Conservation (phyloP, 805 yeast species). For the Saccharomycopsis microspora region DNA sequence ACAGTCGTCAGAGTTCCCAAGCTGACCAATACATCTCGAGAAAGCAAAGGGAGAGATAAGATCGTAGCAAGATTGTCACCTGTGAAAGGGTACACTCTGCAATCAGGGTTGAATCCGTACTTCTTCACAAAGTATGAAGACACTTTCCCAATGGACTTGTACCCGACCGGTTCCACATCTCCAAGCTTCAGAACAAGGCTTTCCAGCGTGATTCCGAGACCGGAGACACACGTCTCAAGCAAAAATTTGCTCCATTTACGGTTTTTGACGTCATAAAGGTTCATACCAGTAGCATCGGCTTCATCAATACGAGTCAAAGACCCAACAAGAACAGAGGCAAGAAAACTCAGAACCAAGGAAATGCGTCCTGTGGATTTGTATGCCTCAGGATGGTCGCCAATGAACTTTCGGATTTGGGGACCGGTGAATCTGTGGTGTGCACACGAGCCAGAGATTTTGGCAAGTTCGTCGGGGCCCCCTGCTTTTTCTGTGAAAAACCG, state of each 20-base stretch:
- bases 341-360: slow-evolving; percentile 67
- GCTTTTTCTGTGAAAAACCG: slow-evolving; percentile 52
- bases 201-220: slow-evolving; percentile 2
- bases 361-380: slow-evolving; percentile 52
- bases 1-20: slow-evolving; percentile 92
- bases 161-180: slow-evolving; percentile 36
- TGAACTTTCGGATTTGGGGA: slow-evolving; percentile 73
- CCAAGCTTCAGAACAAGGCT: slow-evolving; percentile 36
- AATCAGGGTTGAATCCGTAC: slow-evolving; percentile 49
- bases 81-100: slow-evolving; percentile 65
- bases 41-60: slow-evolving; percentile 63
- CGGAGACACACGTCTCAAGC: slow-evolving; percentile 27
- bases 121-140: slow-evolving; percentile 48
- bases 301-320: slow-evolving; percentile 55
- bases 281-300: slow-evolving; percentile 92
- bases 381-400: slow-evolving; percentile 35
- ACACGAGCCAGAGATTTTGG: slow-evolving; percentile 67
- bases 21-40: slow-evolving; percentile 70
- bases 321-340: slow-evolving; percentile 63
- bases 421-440: slow-evolving; percentile 91
- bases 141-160: slow-evolving; percentile 37
- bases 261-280: slow-evolving; percentile 60
- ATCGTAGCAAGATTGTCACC: slow-evolving; percentile 91
- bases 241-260: slow-evolving; percentile 46
- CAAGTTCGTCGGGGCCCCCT: slow-evolving; percentile 43